Evolutionary conservation across 2,329 filamentous ascomycete genomes (phyloP).

Genomic region (Talaromyces sp.): DNA sequence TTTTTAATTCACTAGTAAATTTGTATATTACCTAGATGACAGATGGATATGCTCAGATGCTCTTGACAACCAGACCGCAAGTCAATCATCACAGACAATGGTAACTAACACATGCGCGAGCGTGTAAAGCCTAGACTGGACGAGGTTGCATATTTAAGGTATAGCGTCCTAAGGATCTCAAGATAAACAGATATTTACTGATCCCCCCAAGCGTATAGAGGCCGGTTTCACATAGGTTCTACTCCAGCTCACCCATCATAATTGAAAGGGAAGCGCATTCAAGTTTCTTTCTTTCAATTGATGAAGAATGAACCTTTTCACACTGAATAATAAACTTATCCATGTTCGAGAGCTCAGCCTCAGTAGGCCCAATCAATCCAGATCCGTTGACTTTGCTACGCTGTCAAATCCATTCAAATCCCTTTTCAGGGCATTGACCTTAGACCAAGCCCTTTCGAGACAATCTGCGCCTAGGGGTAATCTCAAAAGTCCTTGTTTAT

Average conservation of each 20-base stretch:
- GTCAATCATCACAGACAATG: constrained; percentile 57
- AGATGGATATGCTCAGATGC: constrained; percentile 58
- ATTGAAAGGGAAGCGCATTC: background rate
- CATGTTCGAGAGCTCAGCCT: too few species aligned
- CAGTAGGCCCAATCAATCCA: too few species aligned
- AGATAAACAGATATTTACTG: too few species aligned
- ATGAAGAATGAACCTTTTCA: background rate
- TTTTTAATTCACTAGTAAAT: too few species aligned
- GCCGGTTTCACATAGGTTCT: background rate
- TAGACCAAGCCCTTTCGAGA: too few species aligned
- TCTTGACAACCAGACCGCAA: constrained; percentile 64
- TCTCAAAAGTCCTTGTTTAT: background rate
- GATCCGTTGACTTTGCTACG: too few species aligned
- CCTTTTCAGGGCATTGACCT: too few species aligned
- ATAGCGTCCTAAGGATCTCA: too few species aligned
- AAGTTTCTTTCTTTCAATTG: background rate
- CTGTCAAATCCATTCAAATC: too few species aligned
- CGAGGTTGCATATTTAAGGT: constrained; percentile 35
- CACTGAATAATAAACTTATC: background rate
- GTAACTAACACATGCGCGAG: constrained; percentile 57
- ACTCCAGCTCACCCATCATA: background rate
- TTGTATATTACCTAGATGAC: constrained; percentile 45
- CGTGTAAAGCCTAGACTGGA: constrained; percentile 64
- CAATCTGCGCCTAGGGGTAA: background rate
- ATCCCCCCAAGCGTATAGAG: background rate